These are phyloP conservation scores for Mortierella sp. DNA, from an alignment of 371 early-diverging fungal genomes.

Conservation along the genomic window DNA sequence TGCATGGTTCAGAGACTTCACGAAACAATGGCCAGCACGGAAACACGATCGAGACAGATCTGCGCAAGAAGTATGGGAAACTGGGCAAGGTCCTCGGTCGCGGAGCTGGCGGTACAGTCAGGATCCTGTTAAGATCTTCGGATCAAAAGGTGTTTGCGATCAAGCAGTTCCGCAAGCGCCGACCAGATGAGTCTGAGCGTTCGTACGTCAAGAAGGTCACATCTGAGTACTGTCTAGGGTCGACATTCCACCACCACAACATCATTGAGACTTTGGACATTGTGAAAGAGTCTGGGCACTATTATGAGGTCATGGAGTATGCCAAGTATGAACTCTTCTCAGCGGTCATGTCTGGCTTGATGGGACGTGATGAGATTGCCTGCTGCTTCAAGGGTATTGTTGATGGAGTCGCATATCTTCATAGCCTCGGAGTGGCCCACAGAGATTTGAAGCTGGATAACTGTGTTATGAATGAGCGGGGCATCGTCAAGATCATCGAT, in stretches of 20 bases:
- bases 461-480: conserved; percentile 73
- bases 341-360: conserved; percentile 73
- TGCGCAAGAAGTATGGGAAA: conserved; percentile 45
- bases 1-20: conserved; percentile 9
- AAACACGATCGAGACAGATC: conserved; percentile 42
- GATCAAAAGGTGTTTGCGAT: conserved; percentile 75
- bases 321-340: conserved; percentile 82
- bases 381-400: conserved; percentile 81
- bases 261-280: conserved; percentile 88
- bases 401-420: conserved; percentile 79
- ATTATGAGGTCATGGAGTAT: conserved; percentile 84
- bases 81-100: conserved; percentile 73
- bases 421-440: conserved; percentile 84
- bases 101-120: conserved; percentile 81
- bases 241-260: conserved; percentile 85
- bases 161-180: conserved; percentile 83
- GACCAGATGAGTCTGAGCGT: conserved; percentile 74
- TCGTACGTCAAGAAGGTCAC: conserved; percentile 88
- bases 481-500: conserved; percentile 90
- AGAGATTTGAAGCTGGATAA: conserved; percentile 93
- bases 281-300: conserved; percentile 66
- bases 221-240: conserved; percentile 86
- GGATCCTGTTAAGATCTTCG: conserved; percentile 62
- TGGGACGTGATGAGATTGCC: conserved; percentile 72
- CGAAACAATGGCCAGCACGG: conserved; percentile 21